Conservation (phyloP, 2,329 filamentous ascomycete species). For the Lasiodiplodia citricola region DNA sequence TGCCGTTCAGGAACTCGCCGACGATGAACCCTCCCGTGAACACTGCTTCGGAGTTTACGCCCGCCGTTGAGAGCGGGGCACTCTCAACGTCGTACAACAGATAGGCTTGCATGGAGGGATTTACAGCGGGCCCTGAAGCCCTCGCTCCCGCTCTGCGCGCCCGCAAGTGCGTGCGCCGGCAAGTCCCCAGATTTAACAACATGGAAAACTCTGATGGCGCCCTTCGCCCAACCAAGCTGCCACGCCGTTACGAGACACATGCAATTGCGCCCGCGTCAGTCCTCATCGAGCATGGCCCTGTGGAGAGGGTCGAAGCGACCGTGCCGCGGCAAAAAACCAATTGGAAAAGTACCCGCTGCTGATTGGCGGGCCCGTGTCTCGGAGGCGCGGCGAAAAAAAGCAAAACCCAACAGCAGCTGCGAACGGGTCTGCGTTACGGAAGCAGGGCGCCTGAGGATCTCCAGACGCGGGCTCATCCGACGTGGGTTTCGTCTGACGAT, state of each 20-base stretch:
- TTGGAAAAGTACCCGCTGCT: neutral
- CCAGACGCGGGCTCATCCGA: conserved; percentile 17
- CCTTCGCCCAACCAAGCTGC: neutral
- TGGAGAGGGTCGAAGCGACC: conserved; percentile 9
- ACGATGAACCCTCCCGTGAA: neutral
- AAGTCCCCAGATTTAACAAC: neutral
- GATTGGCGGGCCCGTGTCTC: neutral
- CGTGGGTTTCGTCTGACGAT: neutral
- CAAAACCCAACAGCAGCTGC: neutral
- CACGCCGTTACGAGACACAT: conserved; percentile 3
- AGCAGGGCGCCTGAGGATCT: conserved; percentile 12
- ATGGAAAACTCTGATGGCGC: conserved; percentile 14
- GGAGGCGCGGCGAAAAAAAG: neutral
- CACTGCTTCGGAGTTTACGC: neutral
- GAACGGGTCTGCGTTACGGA: conserved; percentile 2
- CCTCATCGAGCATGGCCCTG: neutral
- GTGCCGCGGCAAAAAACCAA: conserved; percentile 1
- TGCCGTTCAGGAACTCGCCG: neutral
- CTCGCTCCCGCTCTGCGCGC: neutral
- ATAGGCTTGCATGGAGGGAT: neutral
- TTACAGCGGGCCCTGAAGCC: neutral
- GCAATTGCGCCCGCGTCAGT: neutral
- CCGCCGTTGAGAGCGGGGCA: neutral
- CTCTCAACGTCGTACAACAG: conserved; percentile 1
- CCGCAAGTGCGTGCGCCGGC: conserved; percentile 5